phyloP scores from a whole-genome alignment of 202 grass and related monocot species.

The Schoenoplectus tabernaemontani region DNA sequence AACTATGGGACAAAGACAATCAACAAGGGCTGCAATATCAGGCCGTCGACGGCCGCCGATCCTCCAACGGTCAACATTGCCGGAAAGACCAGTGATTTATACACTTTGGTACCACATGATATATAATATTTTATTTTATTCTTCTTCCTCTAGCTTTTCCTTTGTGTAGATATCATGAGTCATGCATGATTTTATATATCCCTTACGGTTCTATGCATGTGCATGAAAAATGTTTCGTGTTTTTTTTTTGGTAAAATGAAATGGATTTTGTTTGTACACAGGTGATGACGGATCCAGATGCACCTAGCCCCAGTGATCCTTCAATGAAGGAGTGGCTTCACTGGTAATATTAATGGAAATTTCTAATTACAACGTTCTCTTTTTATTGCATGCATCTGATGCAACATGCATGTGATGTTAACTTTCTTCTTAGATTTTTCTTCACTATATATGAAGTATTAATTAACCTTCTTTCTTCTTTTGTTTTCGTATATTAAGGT shows the following conservation, averaged over 20 bases:
- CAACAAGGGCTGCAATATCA: slow-evolving; percentile 58
- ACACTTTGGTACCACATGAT: slow-evolving; percentile 44
- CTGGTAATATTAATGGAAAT: slow-evolving; percentile 32
- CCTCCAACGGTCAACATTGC: slow-evolving; percentile 39
- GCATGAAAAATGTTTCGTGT: too few relatives aligned
- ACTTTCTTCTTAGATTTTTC: neutral
- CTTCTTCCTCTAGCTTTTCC: neutral
- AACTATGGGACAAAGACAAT: slow-evolving; percentile 47
- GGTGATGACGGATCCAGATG: slow-evolving; percentile 77
- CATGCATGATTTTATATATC: too few relatives aligned
- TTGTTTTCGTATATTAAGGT: slow-evolving; percentile 7
- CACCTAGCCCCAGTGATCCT: slow-evolving; percentile 77
- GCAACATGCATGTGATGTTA: neutral
- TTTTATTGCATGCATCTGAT: neutral
- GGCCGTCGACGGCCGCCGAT: slow-evolving; percentile 28
- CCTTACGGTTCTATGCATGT: too few relatives aligned
- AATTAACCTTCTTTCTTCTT: neutral
- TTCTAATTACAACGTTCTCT: neutral
- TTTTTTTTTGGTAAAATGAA: neutral
- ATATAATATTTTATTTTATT: neutral
- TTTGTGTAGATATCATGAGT: too few relatives aligned
- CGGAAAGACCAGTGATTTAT: slow-evolving; percentile 35
- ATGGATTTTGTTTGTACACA: slow-evolving; percentile 4
- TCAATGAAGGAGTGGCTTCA: slow-evolving; percentile 68
- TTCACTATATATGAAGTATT: neutral